phyloP scores from a whole-genome alignment of 2,329 filamentous ascomycete genomes.

The Colletotrichum tabaci region DNA sequence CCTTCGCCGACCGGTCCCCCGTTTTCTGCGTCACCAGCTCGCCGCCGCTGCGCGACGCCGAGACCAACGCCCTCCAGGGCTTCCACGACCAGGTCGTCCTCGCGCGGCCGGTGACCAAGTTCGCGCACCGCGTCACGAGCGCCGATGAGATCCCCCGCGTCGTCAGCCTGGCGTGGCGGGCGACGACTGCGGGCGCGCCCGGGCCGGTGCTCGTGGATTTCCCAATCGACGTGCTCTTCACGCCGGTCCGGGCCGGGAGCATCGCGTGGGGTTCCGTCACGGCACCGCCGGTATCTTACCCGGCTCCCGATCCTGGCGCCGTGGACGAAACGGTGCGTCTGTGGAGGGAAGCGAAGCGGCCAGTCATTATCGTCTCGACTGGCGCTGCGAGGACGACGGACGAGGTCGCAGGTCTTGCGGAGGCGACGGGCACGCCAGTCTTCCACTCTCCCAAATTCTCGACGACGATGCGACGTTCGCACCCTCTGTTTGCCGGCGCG shows the following conservation, averaged over 20 bases:
- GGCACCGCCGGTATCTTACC: conserved; percentile 4
- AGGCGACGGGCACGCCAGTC: conserved; percentile 16
- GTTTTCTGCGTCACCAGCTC: conserved; percentile 33
- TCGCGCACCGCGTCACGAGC: conserved; percentile 15
- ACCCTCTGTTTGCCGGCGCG: conserved; percentile 17
- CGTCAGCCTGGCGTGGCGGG: conserved; percentile 27
- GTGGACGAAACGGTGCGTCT: neutral
- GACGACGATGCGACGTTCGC: conserved; percentile 1
- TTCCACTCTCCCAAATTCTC: conserved; percentile 32
- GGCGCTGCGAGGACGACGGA: conserved; percentile 11
- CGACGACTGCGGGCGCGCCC: conserved; percentile 25
- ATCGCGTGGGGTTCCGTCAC: conserved; percentile 19
- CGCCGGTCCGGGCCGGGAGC: neutral
- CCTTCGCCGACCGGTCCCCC: conserved; percentile 26
- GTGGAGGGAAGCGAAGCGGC: conserved; percentile 11
- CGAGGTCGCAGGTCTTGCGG: conserved; percentile 11
- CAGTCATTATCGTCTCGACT: conserved; percentile 23
- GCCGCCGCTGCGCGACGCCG: conserved; percentile 18
- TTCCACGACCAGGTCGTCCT: conserved; percentile 32
- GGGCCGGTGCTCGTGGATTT: conserved; percentile 31
- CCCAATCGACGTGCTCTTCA: conserved; percentile 26
- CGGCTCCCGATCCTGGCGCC: neutral
- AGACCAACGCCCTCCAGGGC: conserved; percentile 30
- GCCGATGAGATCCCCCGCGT: conserved; percentile 23
- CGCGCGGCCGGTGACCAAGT: conserved; percentile 26